phyloP scores from a whole-genome alignment of 768 basidiomycete genomes.

The Lentinus tigrinus region DNA sequence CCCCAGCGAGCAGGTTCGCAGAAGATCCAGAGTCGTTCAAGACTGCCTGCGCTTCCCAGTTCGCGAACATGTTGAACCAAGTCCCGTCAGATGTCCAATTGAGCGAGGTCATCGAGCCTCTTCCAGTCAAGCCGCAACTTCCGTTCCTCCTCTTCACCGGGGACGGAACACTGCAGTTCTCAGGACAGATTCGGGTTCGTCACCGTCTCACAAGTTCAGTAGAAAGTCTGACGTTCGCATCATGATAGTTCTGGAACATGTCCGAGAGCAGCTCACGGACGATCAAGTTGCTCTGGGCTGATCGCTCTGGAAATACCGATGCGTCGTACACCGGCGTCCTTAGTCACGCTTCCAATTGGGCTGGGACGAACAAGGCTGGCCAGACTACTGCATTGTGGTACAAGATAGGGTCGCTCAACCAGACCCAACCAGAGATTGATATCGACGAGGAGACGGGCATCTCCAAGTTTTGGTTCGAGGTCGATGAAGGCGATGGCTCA shows the following conservation, averaged over 20 bases:
- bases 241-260: background rate
- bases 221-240: background rate
- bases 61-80: background rate
- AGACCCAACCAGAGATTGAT: background rate
- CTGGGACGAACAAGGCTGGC: background rate
- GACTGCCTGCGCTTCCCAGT: background rate
- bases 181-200: background rate
- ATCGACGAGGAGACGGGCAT: background rate
- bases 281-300: background rate
- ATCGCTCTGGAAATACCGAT: background rate
- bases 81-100: background rate
- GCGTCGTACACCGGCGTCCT: background rate
- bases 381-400: background rate
- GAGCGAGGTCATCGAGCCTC: background rate
- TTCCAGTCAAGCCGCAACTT: background rate
- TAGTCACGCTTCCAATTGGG: background rate
- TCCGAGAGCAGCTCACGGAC: background rate
- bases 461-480: background rate
- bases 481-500: background rate
- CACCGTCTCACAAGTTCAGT: background rate
- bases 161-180: background rate
- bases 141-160: background rate
- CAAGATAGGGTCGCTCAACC: background rate
- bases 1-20: constrained; percentile 27
- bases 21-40: constrained; percentile 33